Percentiles rank a stretch among this genome's conserved stretches.
Conservation (phyloP, 106 monocot species). For the Ottelia alismoides region DNA sequence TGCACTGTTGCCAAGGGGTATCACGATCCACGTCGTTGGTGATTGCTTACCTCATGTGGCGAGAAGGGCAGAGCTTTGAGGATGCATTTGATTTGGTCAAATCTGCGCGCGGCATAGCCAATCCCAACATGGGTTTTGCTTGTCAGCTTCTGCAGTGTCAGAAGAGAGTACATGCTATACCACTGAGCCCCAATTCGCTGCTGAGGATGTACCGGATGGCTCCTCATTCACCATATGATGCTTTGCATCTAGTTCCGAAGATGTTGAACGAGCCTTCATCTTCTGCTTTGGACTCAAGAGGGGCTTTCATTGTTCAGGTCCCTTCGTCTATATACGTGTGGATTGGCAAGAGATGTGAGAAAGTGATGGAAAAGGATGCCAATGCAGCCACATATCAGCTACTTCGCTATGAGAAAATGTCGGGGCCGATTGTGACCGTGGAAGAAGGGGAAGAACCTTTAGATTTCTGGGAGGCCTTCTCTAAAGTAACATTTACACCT, state of each 20-base stretch:
- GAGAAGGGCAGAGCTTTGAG: too few relatives aligned
- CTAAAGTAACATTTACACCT: conserved; percentile 3
- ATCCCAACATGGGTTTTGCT: conserved; percentile 92
- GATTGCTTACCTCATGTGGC: too few relatives aligned
- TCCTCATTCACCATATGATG: too few relatives aligned
- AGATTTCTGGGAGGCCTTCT: too few relatives aligned
- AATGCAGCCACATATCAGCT: conserved; percentile 73
- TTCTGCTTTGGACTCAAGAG: conserved; percentile 64
- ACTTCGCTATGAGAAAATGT: conserved; percentile 81
- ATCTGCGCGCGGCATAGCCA: conserved; percentile 71
- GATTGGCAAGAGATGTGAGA: conserved; percentile 52
- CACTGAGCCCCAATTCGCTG: conserved; percentile 65
- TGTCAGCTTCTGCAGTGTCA: too few relatives aligned
- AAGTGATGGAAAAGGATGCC: conserved; percentile 77
- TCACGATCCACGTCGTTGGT: too few relatives aligned
- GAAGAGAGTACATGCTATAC: too few relatives aligned
- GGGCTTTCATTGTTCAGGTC: too few relatives aligned
- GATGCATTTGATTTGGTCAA: conserved; percentile 85
- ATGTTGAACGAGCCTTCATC: conserved; percentile 55
- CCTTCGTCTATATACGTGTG: conserved; percentile 60
- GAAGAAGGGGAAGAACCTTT: conserved; percentile 68
- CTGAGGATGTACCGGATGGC: conserved; percentile 62
- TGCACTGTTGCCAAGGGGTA: too few relatives aligned
- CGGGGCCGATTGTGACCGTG: conserved; percentile 38
- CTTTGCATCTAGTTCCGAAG: conserved; percentile 80